Base-by-base conservation (phyloP, 768 basidiomycete genomes). In the Sistotremastrum suecicum region DNA sequence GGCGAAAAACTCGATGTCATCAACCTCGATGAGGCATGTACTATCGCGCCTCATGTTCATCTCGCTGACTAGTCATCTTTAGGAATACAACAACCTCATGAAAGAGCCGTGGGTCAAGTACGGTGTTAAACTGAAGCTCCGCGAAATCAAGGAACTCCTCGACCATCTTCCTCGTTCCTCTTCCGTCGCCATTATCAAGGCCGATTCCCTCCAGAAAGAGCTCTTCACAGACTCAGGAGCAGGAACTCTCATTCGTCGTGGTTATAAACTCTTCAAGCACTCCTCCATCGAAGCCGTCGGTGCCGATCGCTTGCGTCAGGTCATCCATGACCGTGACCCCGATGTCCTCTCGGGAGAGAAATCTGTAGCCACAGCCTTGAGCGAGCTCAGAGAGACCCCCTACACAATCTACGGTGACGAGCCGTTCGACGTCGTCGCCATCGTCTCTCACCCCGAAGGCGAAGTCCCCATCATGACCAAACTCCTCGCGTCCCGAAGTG, bases 381-480 rank as follows among this genome's bases (percentile, higher is more conserved):
- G 74, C 58, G 75, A 78, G 20, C 71, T 97, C 54, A 81, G 86
- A 62, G 73, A 76, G 52, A 75, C 79, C 0, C 86, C 90, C 0
- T 92, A 82, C 70, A 90, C 88, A 10, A 81, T 99, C 56, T 97
- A 98, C 60, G 94, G 90, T n/a, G 94, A 99, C 61, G 95, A 99
- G 61, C 90, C 91, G 6, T 75, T 97, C 50, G 94, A 99, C 56
- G 89, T 87, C 35, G 72, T 99, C 43, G 95, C 92, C 20, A 80
- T 99, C 49, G 89, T 99, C 35, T 81, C 87, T 4, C 88, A 89
- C 60, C 94, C 95, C 1, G 75, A 78, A 39, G 90, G 80, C 52
- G 83, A 97, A 64, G 67, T 74, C 3, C 88, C 95, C 5, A 82
- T 99, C 35, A 75, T 99, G 73, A 89, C 85, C 49, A 92, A 95